Conservation (phyloP, 2,329 filamentous ascomycete species). For the Ceratocystis harringtonii region DNA sequence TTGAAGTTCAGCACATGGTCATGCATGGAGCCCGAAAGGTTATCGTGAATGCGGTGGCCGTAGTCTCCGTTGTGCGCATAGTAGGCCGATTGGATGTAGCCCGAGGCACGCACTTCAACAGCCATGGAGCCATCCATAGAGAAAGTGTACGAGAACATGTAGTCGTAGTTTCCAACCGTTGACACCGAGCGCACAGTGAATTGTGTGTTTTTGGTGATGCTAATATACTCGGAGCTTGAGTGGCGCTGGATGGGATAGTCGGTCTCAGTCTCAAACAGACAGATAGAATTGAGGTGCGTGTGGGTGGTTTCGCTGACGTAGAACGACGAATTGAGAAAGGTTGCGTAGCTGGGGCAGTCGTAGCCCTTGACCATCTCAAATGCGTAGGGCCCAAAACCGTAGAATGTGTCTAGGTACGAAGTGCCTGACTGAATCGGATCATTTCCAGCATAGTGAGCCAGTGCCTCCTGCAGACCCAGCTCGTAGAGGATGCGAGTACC, state of each 20-base stretch:
- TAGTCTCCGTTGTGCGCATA: constrained; percentile 24
- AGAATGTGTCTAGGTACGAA: constrained; percentile 30
- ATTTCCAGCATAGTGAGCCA: constrained; percentile 37
- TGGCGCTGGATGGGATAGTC: constrained; percentile 27
- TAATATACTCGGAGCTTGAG: constrained; percentile 20
- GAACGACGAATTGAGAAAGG: constrained; percentile 25
- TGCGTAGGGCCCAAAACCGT: constrained; percentile 25
- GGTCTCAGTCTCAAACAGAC: constrained; percentile 28
- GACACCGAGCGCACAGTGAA: constrained; percentile 20
- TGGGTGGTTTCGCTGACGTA: constrained; percentile 23
- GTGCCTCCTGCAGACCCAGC: constrained; percentile 36
- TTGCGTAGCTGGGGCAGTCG: constrained; percentile 29
- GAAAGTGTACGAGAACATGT: constrained; percentile 27
- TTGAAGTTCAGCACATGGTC: constrained; percentile 29
- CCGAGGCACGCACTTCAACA: constrained; percentile 28
- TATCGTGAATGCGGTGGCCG: constrained; percentile 25
- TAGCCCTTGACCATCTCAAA: constrained; percentile 29
- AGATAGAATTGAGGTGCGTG: constrained; percentile 25
- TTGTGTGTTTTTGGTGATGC: constrained; percentile 24
- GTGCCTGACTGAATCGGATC: constrained; percentile 31
- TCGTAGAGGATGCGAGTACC: constrained; percentile 38
- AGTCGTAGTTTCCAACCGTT: constrained; percentile 31
- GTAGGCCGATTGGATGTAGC: constrained; percentile 26
- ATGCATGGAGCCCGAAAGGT: constrained; percentile 26
- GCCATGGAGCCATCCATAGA: constrained; percentile 27